Conservation (phyloP, 2,329 filamentous ascomycete genomes). For the Furcasterigmium furcatum region DNA sequence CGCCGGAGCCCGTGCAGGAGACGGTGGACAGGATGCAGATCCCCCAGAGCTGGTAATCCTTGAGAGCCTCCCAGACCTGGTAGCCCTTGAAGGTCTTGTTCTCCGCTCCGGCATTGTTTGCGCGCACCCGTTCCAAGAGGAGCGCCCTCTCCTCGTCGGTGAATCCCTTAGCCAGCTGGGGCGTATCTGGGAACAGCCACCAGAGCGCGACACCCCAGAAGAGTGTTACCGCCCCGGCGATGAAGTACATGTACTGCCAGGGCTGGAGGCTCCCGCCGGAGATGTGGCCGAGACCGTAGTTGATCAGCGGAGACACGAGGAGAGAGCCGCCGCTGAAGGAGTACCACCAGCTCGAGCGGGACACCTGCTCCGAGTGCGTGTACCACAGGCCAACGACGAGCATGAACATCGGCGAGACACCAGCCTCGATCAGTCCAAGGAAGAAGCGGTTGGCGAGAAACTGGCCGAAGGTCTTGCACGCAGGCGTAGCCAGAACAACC, state of each 20-base stretch:
- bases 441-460: constrained; percentile 31
- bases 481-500: constrained; percentile 25
- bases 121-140: constrained; percentile 19
- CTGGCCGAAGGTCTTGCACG: constrained; percentile 24
- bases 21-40: constrained; percentile 23
- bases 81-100: constrained; percentile 20
- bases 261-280: constrained; percentile 17
- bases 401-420: constrained; percentile 29
- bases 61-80: constrained; percentile 21
- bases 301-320: constrained; percentile 27
- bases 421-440: constrained; percentile 29
- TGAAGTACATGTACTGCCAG: constrained; percentile 31
- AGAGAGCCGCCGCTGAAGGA: constrained; percentile 32
- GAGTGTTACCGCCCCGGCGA: constrained; percentile 21
- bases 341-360: constrained; percentile 31
- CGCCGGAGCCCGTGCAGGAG: constrained; percentile 23
- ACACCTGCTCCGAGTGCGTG: constrained; percentile 30
- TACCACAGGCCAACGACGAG: constrained; percentile 35
- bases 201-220: constrained; percentile 17
- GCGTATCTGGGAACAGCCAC: constrained; percentile 23
- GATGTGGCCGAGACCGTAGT: constrained; percentile 29
- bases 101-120: constrained; percentile 21
- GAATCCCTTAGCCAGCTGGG: constrained; percentile 22
- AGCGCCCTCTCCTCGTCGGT: constrained; percentile 20
- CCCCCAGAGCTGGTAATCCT: constrained; percentile 23